Base-by-base conservation (phyloP, 441 rosid genomes). In the Euphorbia celastroides region DNA sequence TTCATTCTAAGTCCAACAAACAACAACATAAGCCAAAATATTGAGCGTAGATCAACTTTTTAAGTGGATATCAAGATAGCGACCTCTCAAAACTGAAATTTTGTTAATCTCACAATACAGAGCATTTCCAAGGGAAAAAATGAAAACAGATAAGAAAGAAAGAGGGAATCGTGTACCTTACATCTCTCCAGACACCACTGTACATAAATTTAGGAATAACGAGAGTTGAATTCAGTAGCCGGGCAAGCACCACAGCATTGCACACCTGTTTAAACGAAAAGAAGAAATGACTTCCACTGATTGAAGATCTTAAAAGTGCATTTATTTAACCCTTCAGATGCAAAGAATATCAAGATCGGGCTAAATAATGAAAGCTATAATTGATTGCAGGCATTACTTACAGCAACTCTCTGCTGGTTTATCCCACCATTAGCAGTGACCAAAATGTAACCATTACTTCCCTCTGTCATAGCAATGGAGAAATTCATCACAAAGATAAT, bases 381-480 rank as follows among this genome's bases (percentile, higher is more conserved):
- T 54, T 73, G 26, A 55, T 42, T 62, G 57, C 20, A 54, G 34
- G 64, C 14, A 75, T 20, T 66, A 71, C 97, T 88, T 84, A 92
- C 99, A 74, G 99, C 97, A 26, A 95, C 99, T 72, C 97, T 79
- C 75, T 92, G 99, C 83, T 95, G 99, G 77, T 88, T 95, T 38
- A 95, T 84, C 25, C 99, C 99, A 60, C 99, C 99, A 83, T 95
- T 95, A 70, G 98, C 98, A 64, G 99, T 92, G 62, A 92, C 74
- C 83, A 86, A 70, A 70, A 95, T 77, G 77, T 89, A 95, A 76
- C 99, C 99, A 62, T 87, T 95, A 59, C 76, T 86, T 57, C 93
- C 96, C 62, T 78, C 99, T 92, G 69, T 22, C 20, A 28, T 19
- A 36, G 4, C 23, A 22, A 57, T n/a, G 55, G 5, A 48, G 20